Evolutionary conservation across 1,284 basidiomycete species (phyloP), one percentile per base, ranked within the genome.

Genomic region (Ceratobasidium papillatum): DNA sequence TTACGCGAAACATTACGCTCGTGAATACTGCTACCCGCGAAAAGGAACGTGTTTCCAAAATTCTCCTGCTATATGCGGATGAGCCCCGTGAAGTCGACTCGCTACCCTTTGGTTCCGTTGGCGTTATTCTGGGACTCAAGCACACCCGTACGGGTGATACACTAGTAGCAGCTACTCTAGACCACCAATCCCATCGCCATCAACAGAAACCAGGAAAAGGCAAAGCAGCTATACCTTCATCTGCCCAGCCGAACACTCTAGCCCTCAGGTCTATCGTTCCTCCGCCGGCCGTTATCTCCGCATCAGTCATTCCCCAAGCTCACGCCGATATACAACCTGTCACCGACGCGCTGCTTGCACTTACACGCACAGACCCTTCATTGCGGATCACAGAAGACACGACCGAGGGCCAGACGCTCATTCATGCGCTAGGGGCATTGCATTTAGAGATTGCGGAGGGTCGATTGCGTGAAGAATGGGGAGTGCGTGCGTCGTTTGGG

Each of bases 101-200:
- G 75, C 86, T 96, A 32, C 87, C 91, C 0, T 93, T 92, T 74
- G 94, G 94, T 1, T 91, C 92, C 25, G 92, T 96, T 52, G 94
- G 94, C 14, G 94, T 96, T 34, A 86, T 96, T 51, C 85, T 96
- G 2, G 94, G 94, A 14, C 86, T 96, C 58, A 91, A 89, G 80
- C 86, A 92, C 80, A 95, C 94, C 14, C 88, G 92, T 41, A 96
- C 94, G 8, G 94, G 94, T n/a, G 94, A 96, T 79, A 96, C 94
- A 0, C 86, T 96, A 30, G 85, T 91, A 17, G 86, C 89, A 12
- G 75, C 74, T 34, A 64, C 66, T 43, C 36, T 71, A 12, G 68
- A 75, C 47, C 65, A 75, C 54, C 74, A 52, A 59, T 27, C 62
- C 27, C 22, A 54, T 36, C 47, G 36, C n/a, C 64, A 68, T 2